Base-by-base conservation (phyloP, 208 protist genomes). In the Naegleria lovaniensis region DNA sequence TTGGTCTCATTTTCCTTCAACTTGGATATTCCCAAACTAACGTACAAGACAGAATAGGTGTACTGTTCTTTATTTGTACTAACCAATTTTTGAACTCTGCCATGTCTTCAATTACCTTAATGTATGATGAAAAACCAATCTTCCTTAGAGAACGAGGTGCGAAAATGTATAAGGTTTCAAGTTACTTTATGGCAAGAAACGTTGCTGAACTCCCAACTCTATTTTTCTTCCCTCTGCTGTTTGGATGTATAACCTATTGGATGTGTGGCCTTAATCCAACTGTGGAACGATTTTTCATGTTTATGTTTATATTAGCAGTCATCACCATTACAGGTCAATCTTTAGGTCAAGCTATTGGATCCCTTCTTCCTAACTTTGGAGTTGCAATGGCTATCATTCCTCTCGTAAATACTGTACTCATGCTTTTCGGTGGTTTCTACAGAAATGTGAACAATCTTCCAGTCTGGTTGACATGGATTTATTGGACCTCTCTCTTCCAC, bases 341-440 rank as follows among this genome's bases (percentile, higher is more conserved):
- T 25, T 16, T 93, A 11, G 91, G 88, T 38, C 6, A 89, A 33
- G 6, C 90, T 9, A 88, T 92, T 88, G 38, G 48, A 36, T 36
- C 85, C 4, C 7, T 79, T n/a, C 36, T 43, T 0, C 87, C 88
- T 39, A 91, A 33, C 36, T 7, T 88, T n/a, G 19, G 40, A 40
- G 83, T 91, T 55, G 90, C 91, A 36, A 87, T 59, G n/a, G 79
- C 38, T 41, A 36, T 93, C 29, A 36, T 59, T 25, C 92, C 92
- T 48, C 29, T 92, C 6, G 40, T 92, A 29, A 92, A 90, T 33
- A 91, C 91, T 79, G 22, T 84, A 5, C 85, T 92, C 83, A 87
- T 92, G 59, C 51, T 92, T 9, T 91, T 91, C 36, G 90, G 91
- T 36, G 91, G 91, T 41, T 92, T 92, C 15, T 92, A 90, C 25